Evolutionary conservation across 371 early-diverging fungal species (phyloP), one percentile per base, ranked within the genome.

Genomic region (Lichtheimia corymbifera): DNA sequence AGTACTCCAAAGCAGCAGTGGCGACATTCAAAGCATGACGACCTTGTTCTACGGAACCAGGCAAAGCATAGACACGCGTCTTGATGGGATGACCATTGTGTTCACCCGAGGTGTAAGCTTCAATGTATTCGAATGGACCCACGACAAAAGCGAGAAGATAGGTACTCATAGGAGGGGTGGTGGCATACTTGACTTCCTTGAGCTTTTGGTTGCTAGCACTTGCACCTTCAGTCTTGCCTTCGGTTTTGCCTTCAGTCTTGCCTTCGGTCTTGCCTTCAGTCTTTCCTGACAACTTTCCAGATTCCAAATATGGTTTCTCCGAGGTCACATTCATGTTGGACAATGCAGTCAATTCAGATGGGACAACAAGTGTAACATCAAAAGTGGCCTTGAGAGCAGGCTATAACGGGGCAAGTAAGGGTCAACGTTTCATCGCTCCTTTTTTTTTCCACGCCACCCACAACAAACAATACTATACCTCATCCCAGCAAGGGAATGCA

Each of bases 401-500:
- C 74, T 82, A 68, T 11, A 22, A 24, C 1, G 2, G 11, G 35
- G 35, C 5, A 28, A 28, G 22, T 22, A 28, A 27, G 4, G 28
- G 9, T 35, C 9, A 35, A 11, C 35, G 35, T 35, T 35, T 35
- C 35, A 35, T 13, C 28, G 3, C 14, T 59, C 5, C 5, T 30
- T 35, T 18, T 15, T 43, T 15, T 14, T 42, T 25, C 41, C 27
- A 24, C 5, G 17, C 35, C 43, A 40, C 17, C 42, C 13, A 11
- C 18, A 7, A 43, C 22, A 22, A 22, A 22, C 22, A 22, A 18
- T 14, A 22, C 47, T 6, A 50, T 73, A 78, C 81, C 79, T 94
- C 91, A 72, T 94, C 90, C 89, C 92, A 97, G 79, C 93, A 96
- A 2, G 98, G 98, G 78, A 97, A 92, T 18, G 91, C 93, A 50